Base-by-base conservation (phyloP, 2,329 filamentous ascomycete genomes). In the Microdochium nivale region DNA sequence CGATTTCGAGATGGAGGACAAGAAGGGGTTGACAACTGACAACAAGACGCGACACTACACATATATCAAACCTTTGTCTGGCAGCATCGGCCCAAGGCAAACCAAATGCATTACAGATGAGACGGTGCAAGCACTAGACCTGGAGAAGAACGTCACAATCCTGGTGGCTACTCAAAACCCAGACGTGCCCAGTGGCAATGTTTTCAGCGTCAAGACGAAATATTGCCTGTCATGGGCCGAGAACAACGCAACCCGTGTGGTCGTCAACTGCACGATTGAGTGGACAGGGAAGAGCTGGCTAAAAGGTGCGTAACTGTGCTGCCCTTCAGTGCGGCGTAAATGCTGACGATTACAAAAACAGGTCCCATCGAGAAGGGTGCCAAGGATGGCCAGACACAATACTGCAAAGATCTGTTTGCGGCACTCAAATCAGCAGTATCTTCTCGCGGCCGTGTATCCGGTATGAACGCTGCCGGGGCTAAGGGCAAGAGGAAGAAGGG, bases 271-370 rank as follows among this genome's bases (percentile, higher is more conserved):
- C 66, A 86, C 84, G 2, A 88, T 96, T 44, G 95, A 99, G 64
- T 99, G 95, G 95, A 86, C 86, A 3, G 91, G 91, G 60, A 99
- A 97, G 77, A 96, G 91, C 73, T 99, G 94, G 94, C 73, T 99
- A 47, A 96, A 94, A 74, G 89, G 91, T 95, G 74, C 65, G 75
- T 64, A 5, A n/a, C 13, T 30, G 11, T 55, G 4, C 9, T 4
- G 14, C 33, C 16, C 19, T 46, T 25, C 48, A 25, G 48, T 51
- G 23, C 7, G 7, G 48, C 25, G 25, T 19, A n/a, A 40, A 11
- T 16, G 25, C 48, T 27, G 23, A 50, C 37, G 52, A 33, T 43
- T 56, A 76, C 53, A 32, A 49, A 50, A 44, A 33, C 58, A 96
- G 90, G 88, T 56, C 88, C 94, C 2, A 99, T 99, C 59, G 94